These are phyloP conservation scores for Geotrichum citri-aurantii DNA, from an alignment of 1,139 yeast species.

Conservation along the genomic window DNA sequence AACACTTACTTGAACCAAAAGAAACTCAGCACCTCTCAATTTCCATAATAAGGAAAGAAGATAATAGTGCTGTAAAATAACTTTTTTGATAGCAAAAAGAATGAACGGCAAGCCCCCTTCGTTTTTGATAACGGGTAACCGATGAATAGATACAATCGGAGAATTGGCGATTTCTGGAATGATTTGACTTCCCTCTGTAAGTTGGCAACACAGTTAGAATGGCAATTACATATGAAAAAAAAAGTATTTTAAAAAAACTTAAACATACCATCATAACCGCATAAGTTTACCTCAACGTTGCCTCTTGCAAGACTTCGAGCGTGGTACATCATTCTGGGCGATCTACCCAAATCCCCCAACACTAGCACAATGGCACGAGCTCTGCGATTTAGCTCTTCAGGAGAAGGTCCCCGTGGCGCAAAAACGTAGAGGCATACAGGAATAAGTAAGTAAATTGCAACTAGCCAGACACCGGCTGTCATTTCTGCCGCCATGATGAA, in stretches of 20 bases:
- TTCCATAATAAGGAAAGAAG: constrained; percentile 46
- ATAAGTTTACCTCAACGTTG: constrained; percentile 71
- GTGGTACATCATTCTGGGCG: constrained; percentile 94
- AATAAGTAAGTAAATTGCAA: constrained; percentile 15
- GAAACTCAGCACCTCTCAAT: constrained; percentile 58
- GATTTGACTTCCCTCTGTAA: constrained; percentile 12
- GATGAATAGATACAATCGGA: constrained; percentile 25
- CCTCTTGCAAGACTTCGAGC: constrained; percentile 66
- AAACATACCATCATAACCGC: constrained; percentile 72
- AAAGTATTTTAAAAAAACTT: neutral
- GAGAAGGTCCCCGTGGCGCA: constrained; percentile 8
- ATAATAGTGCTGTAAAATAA: constrained; percentile 48
- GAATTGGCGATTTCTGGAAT: constrained; percentile 15
- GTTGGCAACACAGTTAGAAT: neutral
- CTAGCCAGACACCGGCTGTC: constrained; percentile 14
- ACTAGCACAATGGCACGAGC: constrained; percentile 70
- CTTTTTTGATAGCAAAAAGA: constrained; percentile 56
- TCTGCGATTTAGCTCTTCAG: constrained; percentile 27
- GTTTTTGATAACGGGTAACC: constrained; percentile 45
- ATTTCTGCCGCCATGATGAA: constrained; percentile 1
- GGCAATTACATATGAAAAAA: neutral
- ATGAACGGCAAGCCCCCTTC: constrained; percentile 46
- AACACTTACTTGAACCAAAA: constrained; percentile 43
- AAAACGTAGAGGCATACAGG: constrained; percentile 17
- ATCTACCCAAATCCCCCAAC: constrained; percentile 89